Conservation (phyloP, 164 flowering plant species). For the Vitis rotundifolia region DNA sequence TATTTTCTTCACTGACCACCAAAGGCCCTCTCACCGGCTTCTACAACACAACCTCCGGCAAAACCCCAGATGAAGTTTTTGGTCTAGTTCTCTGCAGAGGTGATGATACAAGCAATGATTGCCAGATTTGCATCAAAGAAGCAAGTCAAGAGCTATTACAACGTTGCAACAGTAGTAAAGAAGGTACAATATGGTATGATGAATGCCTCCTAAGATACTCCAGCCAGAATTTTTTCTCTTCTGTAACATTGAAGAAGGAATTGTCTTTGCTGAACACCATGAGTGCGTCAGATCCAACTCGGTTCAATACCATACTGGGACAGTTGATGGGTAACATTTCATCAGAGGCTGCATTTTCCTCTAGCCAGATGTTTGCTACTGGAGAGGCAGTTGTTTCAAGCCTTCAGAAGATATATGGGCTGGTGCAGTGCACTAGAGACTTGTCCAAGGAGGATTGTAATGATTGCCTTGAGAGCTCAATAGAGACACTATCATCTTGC, state of each 20-base stretch:
- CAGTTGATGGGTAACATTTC: too few species aligned
- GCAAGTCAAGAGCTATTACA: neutral
- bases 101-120: slow-evolving; percentile 6
- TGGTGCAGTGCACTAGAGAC: too few species aligned
- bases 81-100: slow-evolving; percentile 22
- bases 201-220: slow-evolving; percentile 11
- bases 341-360: too few species aligned
- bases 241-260: too few species aligned
- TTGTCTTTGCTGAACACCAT: neutral
- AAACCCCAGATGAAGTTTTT: slow-evolving; percentile 1
- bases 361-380: too few species aligned
- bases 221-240: neutral
- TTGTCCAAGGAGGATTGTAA: too few species aligned
- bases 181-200: slow-evolving; percentile 19
- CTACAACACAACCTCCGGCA: neutral
- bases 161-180: slow-evolving; percentile 10
- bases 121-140: slow-evolving; percentile 15
- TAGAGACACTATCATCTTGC: too few species aligned
- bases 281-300: too few species aligned
- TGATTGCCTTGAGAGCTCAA: too few species aligned
- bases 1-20: neutral
- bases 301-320: too few species aligned
- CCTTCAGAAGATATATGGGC: too few species aligned
- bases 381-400: too few species aligned
- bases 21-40: neutral